Conservation (phyloP, 805 yeast genomes). For the Teunomyces cretensis region DNA sequence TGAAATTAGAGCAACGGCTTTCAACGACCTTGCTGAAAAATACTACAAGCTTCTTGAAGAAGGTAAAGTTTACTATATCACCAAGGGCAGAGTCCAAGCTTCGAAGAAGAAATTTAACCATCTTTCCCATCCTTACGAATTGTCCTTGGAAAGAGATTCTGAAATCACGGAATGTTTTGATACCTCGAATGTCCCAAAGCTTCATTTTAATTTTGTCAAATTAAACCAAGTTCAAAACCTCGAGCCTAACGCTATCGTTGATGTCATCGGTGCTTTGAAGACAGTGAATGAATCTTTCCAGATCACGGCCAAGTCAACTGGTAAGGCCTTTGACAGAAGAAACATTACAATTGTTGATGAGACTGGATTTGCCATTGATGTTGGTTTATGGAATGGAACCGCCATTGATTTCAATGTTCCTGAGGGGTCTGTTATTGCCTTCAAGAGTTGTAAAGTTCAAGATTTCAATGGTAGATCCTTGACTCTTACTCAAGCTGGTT, state of each 20-base stretch:
- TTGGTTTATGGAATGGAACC: slow-evolving; percentile 88
- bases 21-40: slow-evolving; percentile 81
- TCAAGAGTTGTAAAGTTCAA: slow-evolving; percentile 85
- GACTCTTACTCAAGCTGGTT: slow-evolving; percentile 76
- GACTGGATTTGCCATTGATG: slow-evolving; percentile 66
- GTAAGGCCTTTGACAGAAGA: slow-evolving; percentile 90
- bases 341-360: slow-evolving; percentile 86
- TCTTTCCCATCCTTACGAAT: slow-evolving; percentile 85
- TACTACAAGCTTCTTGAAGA: slow-evolving; percentile 76
- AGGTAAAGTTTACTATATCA: slow-evolving; percentile 83
- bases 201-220: slow-evolving; percentile 73
- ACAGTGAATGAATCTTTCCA: slow-evolving; percentile 73
- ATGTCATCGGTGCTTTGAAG: slow-evolving; percentile 84
- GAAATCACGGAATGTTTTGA: slow-evolving; percentile 67
- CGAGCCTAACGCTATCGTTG: slow-evolving; percentile 73
- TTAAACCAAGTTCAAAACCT: slow-evolving; percentile 63
- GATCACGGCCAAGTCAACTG: slow-evolving; percentile 82
- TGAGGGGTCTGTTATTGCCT: slow-evolving; percentile 82
- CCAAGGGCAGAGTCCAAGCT: slow-evolving; percentile 75
- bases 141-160: slow-evolving; percentile 77
- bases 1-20: slow-evolving; percentile 94
- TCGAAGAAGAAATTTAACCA: slow-evolving; percentile 86
- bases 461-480: slow-evolving; percentile 87
- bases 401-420: slow-evolving; percentile 76
- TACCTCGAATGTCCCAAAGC: slow-evolving; percentile 67